Evolutionary conservation across 176 grass and related monocot species (phyloP), one percentile per base, ranked within the genome.

Genomic region (Triticum timopheevii): DNA sequence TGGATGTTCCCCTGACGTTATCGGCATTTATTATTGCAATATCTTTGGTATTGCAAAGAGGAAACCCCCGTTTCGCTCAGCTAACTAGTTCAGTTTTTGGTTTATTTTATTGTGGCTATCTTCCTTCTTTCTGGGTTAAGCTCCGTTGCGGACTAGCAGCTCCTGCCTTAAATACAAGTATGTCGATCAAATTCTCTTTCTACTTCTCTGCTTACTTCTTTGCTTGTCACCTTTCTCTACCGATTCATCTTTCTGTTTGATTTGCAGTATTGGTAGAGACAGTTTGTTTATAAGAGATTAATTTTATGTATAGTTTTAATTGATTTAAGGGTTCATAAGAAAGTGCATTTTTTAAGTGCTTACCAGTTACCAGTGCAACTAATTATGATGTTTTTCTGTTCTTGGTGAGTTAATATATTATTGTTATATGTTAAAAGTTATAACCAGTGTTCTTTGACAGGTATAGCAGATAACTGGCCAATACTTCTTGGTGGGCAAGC

Each of bases 111-210:
- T 99, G 97, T 27, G 97, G 97, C 31, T 99, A 99, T 90, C 94
- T 99, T 83, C 90, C 97, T 78, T 96, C 91, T 78, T 99, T 99
- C 88, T 99, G 97, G 97, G 87, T 99, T 77, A 99, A 99, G 77
- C 97, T 99, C 17, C 97, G 94, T 31, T 96, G 90, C 15, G 94
- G 93, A 59, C 88, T 99, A 65, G 76, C 94, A 90, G 94, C 9
- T 74, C 94, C 97, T 87, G 90, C 97, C 73, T 80, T 96, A 78
- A 96, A 96, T 80, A 94, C 97, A 79, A 94, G 97, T 99, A 96
- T 2, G 36, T 89, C 15, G n/a, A 25, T 79, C 86, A 56, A 30
- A 47, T 80, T 49, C 2, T 4, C 30, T 19, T 70, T 81, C 17
- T 64, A 52, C 39, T 71, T 76, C 67, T 38, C 67, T 38, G 67